These are phyloP conservation scores for Lactarius tabidus DNA, from an alignment of 768 basidiomycete genomes.

Conservation along the genomic window DNA sequence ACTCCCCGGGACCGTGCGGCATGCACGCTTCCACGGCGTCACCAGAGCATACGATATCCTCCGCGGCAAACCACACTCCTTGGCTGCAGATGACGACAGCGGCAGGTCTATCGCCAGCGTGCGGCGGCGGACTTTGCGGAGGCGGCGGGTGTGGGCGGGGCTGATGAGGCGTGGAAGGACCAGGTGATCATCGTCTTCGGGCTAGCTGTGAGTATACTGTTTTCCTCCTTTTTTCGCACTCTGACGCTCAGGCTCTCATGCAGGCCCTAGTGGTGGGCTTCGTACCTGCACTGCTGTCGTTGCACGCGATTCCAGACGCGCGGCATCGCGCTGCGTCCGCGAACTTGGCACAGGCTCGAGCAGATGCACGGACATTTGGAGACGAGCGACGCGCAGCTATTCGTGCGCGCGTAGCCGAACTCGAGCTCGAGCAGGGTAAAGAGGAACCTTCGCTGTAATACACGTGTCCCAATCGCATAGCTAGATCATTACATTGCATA, in stretches of 20 bases:
- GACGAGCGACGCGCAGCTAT: constrained; percentile 50
- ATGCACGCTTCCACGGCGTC: constrained; percentile 61
- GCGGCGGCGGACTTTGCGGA: constrained; percentile 20
- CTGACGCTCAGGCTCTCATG: not conserved
- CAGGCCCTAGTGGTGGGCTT: constrained; percentile 47
- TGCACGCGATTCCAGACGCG: constrained; percentile 37
- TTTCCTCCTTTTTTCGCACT: not conserved
- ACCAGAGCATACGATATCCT: constrained; percentile 60
- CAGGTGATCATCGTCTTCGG: constrained; percentile 47
- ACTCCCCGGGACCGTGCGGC: constrained; percentile 44
- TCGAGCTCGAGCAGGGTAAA: constrained; percentile 30
- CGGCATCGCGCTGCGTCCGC: constrained; percentile 49
- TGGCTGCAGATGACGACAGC: constrained; percentile 26
- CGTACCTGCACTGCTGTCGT: constrained; percentile 40
- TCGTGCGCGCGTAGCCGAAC: constrained; percentile 44
- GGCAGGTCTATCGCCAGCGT: constrained; percentile 31
- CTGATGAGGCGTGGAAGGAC: constrained; percentile 51
- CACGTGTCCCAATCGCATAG: not conserved
- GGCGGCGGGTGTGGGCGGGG: constrained; percentile 23
- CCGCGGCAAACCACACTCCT: constrained; percentile 35
- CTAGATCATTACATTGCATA: constrained; percentile 3
- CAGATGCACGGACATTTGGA: constrained; percentile 54
- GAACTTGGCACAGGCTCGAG: constrained; percentile 56
- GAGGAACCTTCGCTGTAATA: constrained; percentile 5
- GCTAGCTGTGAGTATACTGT: constrained; percentile 39